Percentiles rank a stretch among this genome's conserved stretches.
Evolutionary conservation across 208 protist genomes (phyloP).

Genomic region (Acanthamoeba sp.): DNA sequence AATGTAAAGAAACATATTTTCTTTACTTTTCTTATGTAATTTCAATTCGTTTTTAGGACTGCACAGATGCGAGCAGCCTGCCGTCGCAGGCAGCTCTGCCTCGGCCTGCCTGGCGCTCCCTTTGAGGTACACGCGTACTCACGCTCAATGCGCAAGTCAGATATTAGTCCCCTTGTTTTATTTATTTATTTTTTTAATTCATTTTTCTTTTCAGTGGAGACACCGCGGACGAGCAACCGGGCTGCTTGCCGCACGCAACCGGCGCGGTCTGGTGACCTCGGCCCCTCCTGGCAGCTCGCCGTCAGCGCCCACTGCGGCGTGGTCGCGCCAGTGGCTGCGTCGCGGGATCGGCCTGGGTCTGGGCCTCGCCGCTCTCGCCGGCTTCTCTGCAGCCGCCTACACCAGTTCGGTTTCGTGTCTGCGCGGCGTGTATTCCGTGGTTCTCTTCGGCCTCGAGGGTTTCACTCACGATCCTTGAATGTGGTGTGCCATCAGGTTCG

Average conservation of each 20-base stretch:
- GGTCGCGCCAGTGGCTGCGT: slow-evolving; percentile 20
- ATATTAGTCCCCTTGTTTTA: no score
- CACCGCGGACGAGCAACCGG: no score
- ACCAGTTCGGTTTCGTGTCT: background rate
- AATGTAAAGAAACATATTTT: background rate
- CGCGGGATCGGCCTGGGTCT: slow-evolving; percentile 8
- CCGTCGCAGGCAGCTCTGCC: no score
- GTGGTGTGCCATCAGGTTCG: background rate
- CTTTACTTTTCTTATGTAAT: no score
- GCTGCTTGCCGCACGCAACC: no score
- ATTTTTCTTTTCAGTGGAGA: background rate
- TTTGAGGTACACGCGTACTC: background rate
- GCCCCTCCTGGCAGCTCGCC: background rate
- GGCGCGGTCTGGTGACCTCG: background rate
- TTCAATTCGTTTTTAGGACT: background rate
- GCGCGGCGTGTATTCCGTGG: background rate
- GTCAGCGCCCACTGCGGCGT: background rate
- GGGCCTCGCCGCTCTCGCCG: slow-evolving; percentile 16
- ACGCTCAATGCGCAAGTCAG: no score
- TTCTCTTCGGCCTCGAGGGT: background rate
- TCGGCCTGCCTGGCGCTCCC: background rate
- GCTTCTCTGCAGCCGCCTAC: background rate
- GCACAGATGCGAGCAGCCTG: no score
- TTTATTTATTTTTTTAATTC: background rate
- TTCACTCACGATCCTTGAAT: background rate